Evolutionary conservation across 208 protist species (phyloP).

Genomic region (Trichomonas gallinae): DNA sequence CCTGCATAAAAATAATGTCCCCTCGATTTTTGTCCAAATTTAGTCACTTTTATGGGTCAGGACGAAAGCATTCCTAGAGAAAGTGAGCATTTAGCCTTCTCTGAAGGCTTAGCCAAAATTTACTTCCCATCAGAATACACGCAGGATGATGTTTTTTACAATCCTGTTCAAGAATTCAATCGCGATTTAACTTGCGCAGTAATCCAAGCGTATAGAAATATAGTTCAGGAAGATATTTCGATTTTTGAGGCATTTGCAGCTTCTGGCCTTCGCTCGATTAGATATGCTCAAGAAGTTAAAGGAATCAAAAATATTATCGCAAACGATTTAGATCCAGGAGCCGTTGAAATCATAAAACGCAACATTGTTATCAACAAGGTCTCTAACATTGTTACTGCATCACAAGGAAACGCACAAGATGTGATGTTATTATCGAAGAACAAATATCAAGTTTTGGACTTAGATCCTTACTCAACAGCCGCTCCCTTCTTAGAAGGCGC

Average conservation of each 20-base stretch:
- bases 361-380: constrained; percentile 81
- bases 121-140: background rate
- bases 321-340: constrained; percentile 83
- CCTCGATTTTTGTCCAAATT: too few relatives aligned
- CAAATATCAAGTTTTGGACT: constrained; percentile 86
- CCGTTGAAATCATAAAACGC: constrained; percentile 72
- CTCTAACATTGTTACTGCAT: constrained; percentile 55
- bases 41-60: background rate
- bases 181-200: constrained; percentile 81
- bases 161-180: constrained; percentile 61
- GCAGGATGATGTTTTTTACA: constrained; percentile 42
- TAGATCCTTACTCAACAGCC: constrained; percentile 95
- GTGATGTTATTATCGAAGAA: constrained; percentile 56
- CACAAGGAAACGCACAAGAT: constrained; percentile 26
- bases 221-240: constrained; percentile 24
- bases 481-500: constrained; percentile 85
- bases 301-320: constrained; percentile 62
- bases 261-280: constrained; percentile 68
- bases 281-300: constrained; percentile 71
- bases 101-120: background rate
- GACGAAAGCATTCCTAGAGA: background rate
- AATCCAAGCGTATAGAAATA: constrained; percentile 61
- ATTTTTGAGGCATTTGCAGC: constrained; percentile 32
- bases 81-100: background rate
- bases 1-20: too few relatives aligned